phyloP scores from a whole-genome alignment of 768 basidiomycete species.

The Cystobasidium tubakii region DNA sequence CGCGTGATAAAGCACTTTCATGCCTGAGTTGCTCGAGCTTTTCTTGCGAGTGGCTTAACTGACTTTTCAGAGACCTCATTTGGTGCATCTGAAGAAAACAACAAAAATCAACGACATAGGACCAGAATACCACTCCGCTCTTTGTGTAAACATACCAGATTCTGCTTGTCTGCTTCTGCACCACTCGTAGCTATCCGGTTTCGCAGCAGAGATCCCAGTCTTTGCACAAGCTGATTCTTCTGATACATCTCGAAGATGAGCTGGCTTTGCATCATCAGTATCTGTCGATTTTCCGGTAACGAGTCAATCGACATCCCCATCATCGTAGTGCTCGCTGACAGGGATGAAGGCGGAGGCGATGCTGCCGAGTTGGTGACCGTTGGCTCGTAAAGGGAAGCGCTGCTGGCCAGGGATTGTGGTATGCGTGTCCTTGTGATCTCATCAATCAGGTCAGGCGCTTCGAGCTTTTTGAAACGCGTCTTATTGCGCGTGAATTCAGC shows the following conservation, averaged over 20 bases:
- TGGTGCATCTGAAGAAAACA: constrained; percentile 16
- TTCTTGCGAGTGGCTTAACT: constrained; percentile 11
- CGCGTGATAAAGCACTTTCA: constrained; percentile 14
- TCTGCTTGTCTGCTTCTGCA: constrained; percentile 34
- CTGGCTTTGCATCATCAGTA: constrained; percentile 23
- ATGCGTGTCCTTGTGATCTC: constrained; percentile 25
- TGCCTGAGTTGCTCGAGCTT: constrained; percentile 18
- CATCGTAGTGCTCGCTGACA: neutral
- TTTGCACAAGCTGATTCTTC: constrained; percentile 27
- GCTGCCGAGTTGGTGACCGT: neutral
- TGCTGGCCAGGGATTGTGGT: neutral
- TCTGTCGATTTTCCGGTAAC: neutral
- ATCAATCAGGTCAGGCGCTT: constrained; percentile 24
- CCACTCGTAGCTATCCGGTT: constrained; percentile 22
- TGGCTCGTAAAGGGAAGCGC: neutral
- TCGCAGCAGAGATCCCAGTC: constrained; percentile 21
- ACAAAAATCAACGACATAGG: neutral
- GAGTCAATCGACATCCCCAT: neutral
- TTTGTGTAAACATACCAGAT: constrained; percentile 6
- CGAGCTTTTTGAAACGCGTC: constrained; percentile 30
- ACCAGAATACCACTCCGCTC: neutral
- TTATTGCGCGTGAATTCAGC: constrained; percentile 7
- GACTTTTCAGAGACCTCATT: neutral
- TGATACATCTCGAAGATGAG: constrained; percentile 30
- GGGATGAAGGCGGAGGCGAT: neutral